Evolutionary conservation across 805 yeast species (phyloP), one percentile per base, ranked within the genome.

Genomic region (Saccharomycopsis sp.): DNA sequence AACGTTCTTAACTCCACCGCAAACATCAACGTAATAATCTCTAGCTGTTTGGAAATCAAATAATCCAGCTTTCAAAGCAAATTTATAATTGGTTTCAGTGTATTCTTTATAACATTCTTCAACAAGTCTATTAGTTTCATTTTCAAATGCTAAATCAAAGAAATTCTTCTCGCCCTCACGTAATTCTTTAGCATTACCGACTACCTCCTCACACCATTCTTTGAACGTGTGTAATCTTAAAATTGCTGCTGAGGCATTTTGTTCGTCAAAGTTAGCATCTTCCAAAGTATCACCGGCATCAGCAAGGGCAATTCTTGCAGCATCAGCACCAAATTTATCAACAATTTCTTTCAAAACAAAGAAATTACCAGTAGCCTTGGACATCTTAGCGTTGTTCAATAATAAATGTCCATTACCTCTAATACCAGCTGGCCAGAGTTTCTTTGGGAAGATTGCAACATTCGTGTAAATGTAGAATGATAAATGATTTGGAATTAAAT

Each of bases 221-320:
- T 86, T 90, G 64, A 90, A 73, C 44, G 86, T 90, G 64, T 76
- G 84, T 62, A 93, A 74, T 69, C 98, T 85, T 63, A 93, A 75
- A 62, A 93, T 89, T 21, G 97, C 97, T 38, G 98, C 96, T 59
- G 93, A 93, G 44, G 98, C 98, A 59, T 81, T 89, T 50, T 87
- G 70, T 68, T 93, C 98, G 59, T 93, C 98, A 60, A 93, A 85
- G 71, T 93, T 93, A 43, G 98, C 98, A 65, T 93, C 98, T 68
- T 93, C 98, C 54, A 88, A 79, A 35, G 93, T 72, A 63, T 93
- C 98, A 71, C 98, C 98, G 42, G 97, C 96, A 70, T 93, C 98
- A 38, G 97, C 98, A 53, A 93, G 71, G 4, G 98, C 97, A 63
- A 93, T 85, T 73, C 98, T 84, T 8, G 96, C 72, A 34, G 97